Evolutionary conservation across 768 basidiomycete genomes (phyloP).

Genomic region (Serendipita indica): DNA sequence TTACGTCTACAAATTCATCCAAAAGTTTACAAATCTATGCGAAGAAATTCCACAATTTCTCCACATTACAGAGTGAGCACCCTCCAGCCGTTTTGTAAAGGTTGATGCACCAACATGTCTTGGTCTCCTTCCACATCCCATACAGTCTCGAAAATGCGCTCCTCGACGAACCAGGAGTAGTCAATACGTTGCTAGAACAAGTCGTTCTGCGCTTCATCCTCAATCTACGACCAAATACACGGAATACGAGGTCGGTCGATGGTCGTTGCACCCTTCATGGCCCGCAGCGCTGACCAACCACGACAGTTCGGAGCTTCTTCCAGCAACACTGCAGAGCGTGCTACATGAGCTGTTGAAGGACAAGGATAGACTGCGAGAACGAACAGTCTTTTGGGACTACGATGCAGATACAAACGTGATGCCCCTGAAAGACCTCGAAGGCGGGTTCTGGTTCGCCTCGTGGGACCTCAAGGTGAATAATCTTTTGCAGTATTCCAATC

Average conservation of each 20-base stretch:
- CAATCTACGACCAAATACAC: conserved; percentile 74
- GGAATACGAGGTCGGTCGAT: conserved; percentile 70
- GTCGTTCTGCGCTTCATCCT: conserved; percentile 63
- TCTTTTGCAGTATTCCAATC: conserved; percentile 16
- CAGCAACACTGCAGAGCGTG: conserved; percentile 52
- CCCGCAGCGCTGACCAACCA: not conserved
- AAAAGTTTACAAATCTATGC: conserved; percentile 63
- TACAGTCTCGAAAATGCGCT: conserved; percentile 67
- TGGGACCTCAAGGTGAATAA: conserved; percentile 64
- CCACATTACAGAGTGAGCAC: conserved; percentile 67
- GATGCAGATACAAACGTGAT: conserved; percentile 49
- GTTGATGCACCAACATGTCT: conserved; percentile 15
- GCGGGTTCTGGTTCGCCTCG: conserved; percentile 64
- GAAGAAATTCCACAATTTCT: conserved; percentile 66
- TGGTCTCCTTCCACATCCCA: not conserved
- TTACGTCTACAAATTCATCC: conserved; percentile 75
- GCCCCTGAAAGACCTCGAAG: conserved; percentile 49
- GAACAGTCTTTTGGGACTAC: conserved; percentile 72
- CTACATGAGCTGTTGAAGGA: conserved; percentile 22
- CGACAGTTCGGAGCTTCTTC: conserved; percentile 64
- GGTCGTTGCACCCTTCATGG: not conserved
- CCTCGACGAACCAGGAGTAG: conserved; percentile 44
- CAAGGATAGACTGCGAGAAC: conserved; percentile 33
- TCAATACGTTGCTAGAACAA: conserved; percentile 46
- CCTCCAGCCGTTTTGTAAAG: conserved; percentile 14